These are phyloP conservation scores for Termitomyces sp. DNA, from an alignment of 768 basidiomycete genomes.

Conservation along the genomic window DNA sequence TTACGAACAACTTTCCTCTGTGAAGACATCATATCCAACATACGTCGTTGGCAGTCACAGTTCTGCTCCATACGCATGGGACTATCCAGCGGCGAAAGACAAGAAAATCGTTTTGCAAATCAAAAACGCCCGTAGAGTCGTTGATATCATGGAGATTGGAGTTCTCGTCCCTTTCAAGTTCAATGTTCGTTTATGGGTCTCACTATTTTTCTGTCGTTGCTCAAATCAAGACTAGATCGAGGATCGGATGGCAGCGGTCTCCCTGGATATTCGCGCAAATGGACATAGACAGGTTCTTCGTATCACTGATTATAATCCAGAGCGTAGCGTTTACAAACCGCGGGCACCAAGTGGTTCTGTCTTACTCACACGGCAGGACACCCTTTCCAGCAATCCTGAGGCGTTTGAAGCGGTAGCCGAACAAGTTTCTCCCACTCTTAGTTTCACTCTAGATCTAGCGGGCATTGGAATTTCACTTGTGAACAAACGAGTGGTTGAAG, in stretches of 20 bases:
- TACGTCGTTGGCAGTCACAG: constrained; percentile 60
- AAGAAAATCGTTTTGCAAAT: constrained; percentile 71
- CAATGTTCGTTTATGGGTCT: constrained; percentile 39
- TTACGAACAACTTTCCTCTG: constrained; percentile 26
- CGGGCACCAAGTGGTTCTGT: constrained; percentile 42
- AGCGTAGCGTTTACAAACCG: constrained; percentile 85
- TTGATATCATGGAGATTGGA: constrained; percentile 97
- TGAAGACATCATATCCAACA: constrained; percentile 34
- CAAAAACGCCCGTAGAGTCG: constrained; percentile 53
- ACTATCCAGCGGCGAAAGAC: constrained; percentile 77
- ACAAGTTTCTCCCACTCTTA: constrained; percentile 62
- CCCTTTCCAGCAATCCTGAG: constrained; percentile 61
- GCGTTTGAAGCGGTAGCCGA: constrained; percentile 83
- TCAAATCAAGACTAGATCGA: constrained; percentile 33
- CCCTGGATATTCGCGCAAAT: constrained; percentile 90
- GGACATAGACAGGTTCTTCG: constrained; percentile 79
- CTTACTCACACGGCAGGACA: constrained; percentile 59
- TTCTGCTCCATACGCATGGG: constrained; percentile 82
- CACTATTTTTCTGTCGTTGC: not conserved
- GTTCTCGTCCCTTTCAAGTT: constrained; percentile 87
- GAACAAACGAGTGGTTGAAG: constrained; percentile 83
- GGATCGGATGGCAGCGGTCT: constrained; percentile 61
- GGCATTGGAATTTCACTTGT: constrained; percentile 92
- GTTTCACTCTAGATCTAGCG: constrained; percentile 70
- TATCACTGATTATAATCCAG: constrained; percentile 83